Conservation (phyloP, 75 land plant genomes). For the Cunninghamia lanceolata region DNA sequence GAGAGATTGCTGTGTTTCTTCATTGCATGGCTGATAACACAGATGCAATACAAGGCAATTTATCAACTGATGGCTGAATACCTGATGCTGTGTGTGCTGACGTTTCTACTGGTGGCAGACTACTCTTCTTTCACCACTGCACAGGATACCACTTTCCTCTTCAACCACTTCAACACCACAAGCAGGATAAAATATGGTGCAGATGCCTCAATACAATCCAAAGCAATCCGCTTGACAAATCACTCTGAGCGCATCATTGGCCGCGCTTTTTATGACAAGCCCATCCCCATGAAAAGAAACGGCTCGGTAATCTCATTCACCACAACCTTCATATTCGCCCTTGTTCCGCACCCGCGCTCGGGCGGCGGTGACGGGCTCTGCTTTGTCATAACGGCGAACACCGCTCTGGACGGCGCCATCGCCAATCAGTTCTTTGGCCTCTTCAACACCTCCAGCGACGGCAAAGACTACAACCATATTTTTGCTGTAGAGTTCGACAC, state of each 20-base stretch:
- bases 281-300: constrained; percentile 15
- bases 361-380: constrained; percentile 44
- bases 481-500: constrained; percentile 64
- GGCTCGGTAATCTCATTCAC: constrained; percentile 28
- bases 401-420: constrained; percentile 16
- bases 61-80: no score
- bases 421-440: constrained; percentile 42
- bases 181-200: not conserved
- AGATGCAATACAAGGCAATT: no score
- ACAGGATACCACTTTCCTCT: not conserved
- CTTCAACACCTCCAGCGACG: constrained; percentile 17
- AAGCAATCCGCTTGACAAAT: constrained; percentile 26
- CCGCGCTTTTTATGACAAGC: constrained; percentile 31
- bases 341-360: constrained; percentile 20
- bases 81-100: no score
- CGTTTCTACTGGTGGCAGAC: no score
- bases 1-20: no score
- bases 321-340: constrained; percentile 37
- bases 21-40: no score
- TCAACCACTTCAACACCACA: not conserved
- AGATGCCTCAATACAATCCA: not conserved
- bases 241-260: constrained; percentile 17
- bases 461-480: constrained; percentile 36
- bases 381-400: constrained; percentile 19
- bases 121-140: no score